Conservation (phyloP, 345 rosid species). For the Hibiscus syriacus region DNA sequence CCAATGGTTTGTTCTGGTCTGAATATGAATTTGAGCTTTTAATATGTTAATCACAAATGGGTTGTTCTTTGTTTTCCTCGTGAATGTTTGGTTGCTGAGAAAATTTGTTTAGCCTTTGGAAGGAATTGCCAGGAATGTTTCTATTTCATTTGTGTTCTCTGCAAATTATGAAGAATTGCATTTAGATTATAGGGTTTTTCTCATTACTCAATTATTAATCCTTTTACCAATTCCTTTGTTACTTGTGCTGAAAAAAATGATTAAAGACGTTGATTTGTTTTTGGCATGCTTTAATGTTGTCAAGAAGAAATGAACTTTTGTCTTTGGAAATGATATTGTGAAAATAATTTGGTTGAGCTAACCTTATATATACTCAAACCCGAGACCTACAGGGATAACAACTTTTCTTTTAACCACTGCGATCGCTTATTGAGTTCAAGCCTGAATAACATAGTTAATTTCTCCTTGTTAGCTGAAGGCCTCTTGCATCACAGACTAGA, state of each 20-base stretch:
- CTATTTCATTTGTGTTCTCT: background rate
- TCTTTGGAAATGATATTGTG: too few species aligned
- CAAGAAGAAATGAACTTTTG: background rate
- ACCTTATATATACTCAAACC: too few species aligned
- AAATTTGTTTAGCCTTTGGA: background rate
- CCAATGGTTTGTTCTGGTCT: background rate
- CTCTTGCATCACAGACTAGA: background rate
- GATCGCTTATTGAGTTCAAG: too few species aligned
- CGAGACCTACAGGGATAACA: too few species aligned
- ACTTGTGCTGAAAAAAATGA: too few species aligned
- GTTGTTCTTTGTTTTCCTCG: conserved; percentile 5
- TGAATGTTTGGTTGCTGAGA: conserved; percentile 1
- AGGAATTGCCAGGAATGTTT: background rate
- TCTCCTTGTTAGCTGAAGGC: too few species aligned
- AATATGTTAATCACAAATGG: background rate
- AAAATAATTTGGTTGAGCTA: too few species aligned
- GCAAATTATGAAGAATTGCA: background rate
- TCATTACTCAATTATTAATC: background rate
- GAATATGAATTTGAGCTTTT: background rate
- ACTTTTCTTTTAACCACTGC: too few species aligned
- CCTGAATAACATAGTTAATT: background rate
- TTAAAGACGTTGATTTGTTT: background rate
- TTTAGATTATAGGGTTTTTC: background rate
- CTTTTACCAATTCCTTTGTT: too few species aligned
- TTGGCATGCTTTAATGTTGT: background rate